A percentile compares a stretch with the other conserved stretches of the same genome.
Evolutionary conservation across 768 basidiomycete species (phyloP).

Genomic region (Boletus rubropictus): DNA sequence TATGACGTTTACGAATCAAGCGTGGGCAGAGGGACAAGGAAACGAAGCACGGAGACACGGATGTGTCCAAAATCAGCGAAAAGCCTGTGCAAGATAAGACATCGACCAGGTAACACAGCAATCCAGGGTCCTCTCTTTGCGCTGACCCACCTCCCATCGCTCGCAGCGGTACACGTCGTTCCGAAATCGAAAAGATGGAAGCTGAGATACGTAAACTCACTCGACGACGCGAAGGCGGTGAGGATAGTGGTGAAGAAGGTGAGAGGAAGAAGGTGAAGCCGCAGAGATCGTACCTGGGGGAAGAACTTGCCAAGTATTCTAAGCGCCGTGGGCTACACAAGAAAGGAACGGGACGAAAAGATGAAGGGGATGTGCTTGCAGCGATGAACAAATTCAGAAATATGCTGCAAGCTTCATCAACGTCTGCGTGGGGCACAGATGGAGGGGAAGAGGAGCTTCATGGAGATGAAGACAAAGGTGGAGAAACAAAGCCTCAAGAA

Average conservation of each 20-base stretch:
- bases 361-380: constrained; percentile 68
- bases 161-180: constrained; percentile 55
- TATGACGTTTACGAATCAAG: not conserved
- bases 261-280: constrained; percentile 54
- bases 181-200: constrained; percentile 85
- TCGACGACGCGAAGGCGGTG: constrained; percentile 48
- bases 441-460: constrained; percentile 14
- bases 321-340: constrained; percentile 55
- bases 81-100: constrained; percentile 69
- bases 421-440: constrained; percentile 28
- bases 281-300: constrained; percentile 62
- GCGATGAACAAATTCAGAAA: constrained; percentile 65
- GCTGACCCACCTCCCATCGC: not conserved
- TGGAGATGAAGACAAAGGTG: constrained; percentile 4
- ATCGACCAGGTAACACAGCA: constrained; percentile 44
- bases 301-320: constrained; percentile 78
- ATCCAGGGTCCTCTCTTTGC: not conserved
- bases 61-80: constrained; percentile 69
- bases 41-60: constrained; percentile 31
- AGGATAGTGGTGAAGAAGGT: constrained; percentile 60
- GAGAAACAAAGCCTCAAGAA: constrained; percentile 18
- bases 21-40: constrained; percentile 1
- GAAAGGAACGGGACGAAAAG: constrained; percentile 55
- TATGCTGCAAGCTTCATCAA: constrained; percentile 48
- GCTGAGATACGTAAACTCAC: constrained; percentile 76